Base-by-base conservation (phyloP, 805 yeast species). In the Maudiozyma saulgeensis region DNA sequence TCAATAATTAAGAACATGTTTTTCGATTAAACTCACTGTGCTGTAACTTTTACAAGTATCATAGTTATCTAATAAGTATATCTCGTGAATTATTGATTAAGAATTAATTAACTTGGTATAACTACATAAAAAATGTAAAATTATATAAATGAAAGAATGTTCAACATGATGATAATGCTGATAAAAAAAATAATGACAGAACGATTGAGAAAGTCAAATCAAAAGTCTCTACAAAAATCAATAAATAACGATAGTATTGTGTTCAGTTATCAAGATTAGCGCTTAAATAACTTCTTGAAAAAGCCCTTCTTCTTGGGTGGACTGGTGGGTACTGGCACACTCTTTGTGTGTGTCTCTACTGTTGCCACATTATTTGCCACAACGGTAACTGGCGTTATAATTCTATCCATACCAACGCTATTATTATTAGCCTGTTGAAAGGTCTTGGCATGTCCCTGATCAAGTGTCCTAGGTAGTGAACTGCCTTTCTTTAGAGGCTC, bases 221-320 rank as follows among this genome's bases (percentile, higher is more conserved):
- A 28, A 28, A 8, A 28, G 32, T 11, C 12, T 28, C 32, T 4
- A 8, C 32, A 28, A 28, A 28, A 28, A 3, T 11, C 2, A 9
- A 28, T 8, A 8, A 28, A 28, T 28, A 6, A 28, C 8, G 3
- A 8, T 28, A 28, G 3, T 28, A 4, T 28, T 28, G 9, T 6
- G 32, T 28, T 28, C 6, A 28, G 2, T 11, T n/a, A 15, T 35
- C 5, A 25, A 6, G 21, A 23, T 25, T 46, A 47, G 34, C 55
- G 51, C 23, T 45, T 50, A 38, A 53, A 53, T 26, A 53, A 23
- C 38, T 41, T 53, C 8, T 46, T 34, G 23, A 53, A 51, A 40
- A 53, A 51, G 18, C 46, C 44, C 41, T 23, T 43, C 49, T 43
- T 54, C 43, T 34, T 35, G 13, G 37, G 34, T 4, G 34, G 41